These are phyloP conservation scores for Claviceps sp. DNA, from an alignment of 2,329 filamentous ascomycete genomes.

Conservation along the genomic window DNA sequence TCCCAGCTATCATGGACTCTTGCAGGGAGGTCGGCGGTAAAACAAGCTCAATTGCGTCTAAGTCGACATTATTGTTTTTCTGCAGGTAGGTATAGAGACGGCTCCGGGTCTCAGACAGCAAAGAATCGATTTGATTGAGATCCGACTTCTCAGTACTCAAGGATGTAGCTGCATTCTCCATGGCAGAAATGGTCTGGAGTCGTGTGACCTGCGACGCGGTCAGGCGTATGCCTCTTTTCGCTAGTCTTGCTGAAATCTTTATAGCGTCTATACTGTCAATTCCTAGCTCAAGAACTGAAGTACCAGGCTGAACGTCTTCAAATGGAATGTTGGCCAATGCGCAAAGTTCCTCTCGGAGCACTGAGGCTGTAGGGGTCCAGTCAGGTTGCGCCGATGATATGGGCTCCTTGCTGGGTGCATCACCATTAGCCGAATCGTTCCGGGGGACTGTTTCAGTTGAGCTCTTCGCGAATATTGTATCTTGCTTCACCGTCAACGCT, in stretches of 20 bases:
- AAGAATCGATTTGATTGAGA: too few relatives aligned
- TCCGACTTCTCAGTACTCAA: slow-evolving; percentile 27
- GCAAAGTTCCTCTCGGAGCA: slow-evolving; percentile 50
- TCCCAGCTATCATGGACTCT: slow-evolving; percentile 73
- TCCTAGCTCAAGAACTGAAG: slow-evolving; percentile 67
- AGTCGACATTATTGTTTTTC: slow-evolving; percentile 17
- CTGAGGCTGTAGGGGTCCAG: slow-evolving; percentile 25
- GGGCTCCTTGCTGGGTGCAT: neutral
- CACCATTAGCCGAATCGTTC: neutral
- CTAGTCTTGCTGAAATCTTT: slow-evolving; percentile 63
- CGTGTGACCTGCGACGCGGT: slow-evolving; percentile 68
- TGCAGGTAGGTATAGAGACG: slow-evolving; percentile 26
- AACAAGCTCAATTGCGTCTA: slow-evolving; percentile 39
- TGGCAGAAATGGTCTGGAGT: slow-evolving; percentile 47
- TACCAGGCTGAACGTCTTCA: slow-evolving; percentile 38
- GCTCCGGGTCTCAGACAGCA: neutral
- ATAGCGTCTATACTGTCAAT: slow-evolving; percentile 89
- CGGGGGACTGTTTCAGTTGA: neutral
- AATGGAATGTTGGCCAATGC: slow-evolving; percentile 40
- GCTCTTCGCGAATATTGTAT: slow-evolving; percentile 2
- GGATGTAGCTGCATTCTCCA: neutral
- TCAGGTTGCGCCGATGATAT: neutral
- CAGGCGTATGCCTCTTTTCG: slow-evolving; percentile 43
- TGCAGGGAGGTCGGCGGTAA: slow-evolving; percentile 73
- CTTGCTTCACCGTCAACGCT: slow-evolving; percentile 5